These are phyloP conservation scores for Podila minutissima DNA, from an alignment of 192 early-diverging fungal genomes.

Conservation along the genomic window DNA sequence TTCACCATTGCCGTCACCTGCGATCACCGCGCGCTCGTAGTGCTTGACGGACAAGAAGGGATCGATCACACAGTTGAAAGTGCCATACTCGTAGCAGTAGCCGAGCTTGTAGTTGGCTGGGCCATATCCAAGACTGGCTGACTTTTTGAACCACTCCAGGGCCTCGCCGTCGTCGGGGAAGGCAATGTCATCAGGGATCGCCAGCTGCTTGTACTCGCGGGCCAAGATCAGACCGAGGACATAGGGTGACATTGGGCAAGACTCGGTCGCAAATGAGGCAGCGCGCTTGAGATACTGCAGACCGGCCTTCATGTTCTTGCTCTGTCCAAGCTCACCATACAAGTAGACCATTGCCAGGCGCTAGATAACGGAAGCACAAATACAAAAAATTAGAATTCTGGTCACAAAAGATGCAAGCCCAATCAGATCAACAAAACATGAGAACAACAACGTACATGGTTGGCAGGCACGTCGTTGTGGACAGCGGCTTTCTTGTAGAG, in stretches of 20 bases:
- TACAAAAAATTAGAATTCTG: background rate
- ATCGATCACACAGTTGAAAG: conserved; percentile 73
- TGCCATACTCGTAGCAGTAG: conserved; percentile 81
- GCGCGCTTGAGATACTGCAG: conserved; percentile 86
- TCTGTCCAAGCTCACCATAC: conserved; percentile 75
- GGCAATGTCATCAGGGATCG: conserved; percentile 66
- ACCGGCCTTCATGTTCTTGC: conserved; percentile 77
- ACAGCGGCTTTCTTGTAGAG: conserved; percentile 77
- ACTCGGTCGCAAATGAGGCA: conserved; percentile 72
- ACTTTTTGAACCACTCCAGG: conserved; percentile 75
- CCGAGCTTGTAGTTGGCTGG: conserved; percentile 85
- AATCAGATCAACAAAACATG: background rate
- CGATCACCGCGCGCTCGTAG: conserved; percentile 73
- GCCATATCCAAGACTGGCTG: conserved; percentile 77
- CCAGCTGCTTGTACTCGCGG: conserved; percentile 65
- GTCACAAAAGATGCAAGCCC: background rate
- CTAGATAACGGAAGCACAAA: conserved; percentile 42
- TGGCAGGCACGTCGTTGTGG: conserved; percentile 71
- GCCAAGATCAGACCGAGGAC: conserved; percentile 84
- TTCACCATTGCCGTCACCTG: conserved; percentile 52
- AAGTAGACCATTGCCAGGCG: conserved; percentile 82
- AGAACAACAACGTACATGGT: conserved; percentile 56
- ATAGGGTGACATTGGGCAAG: conserved; percentile 79
- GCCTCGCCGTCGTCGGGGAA: conserved; percentile 82
- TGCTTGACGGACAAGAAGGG: conserved; percentile 74